Conservation (phyloP, 805 yeast species). For the Yamadazyma tumulicola region DNA sequence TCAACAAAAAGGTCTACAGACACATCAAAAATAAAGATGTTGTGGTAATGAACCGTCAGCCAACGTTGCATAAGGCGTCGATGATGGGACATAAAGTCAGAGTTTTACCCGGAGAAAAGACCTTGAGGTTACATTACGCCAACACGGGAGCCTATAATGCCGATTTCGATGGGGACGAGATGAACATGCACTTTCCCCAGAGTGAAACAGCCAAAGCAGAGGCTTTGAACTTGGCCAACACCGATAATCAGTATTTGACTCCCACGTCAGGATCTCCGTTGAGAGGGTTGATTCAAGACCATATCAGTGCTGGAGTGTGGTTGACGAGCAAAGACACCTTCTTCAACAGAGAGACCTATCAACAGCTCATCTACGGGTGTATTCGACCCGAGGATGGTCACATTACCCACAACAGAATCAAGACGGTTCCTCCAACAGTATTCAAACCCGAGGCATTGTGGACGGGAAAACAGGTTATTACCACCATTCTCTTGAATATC, state of each 20-base stretch:
- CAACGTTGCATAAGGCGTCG: slow-evolving; percentile 97
- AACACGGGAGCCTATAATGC: slow-evolving; percentile 99
- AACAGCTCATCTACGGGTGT: slow-evolving; percentile 90
- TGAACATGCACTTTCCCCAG: slow-evolving; percentile 99
- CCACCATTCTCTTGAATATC: slow-evolving; percentile 86
- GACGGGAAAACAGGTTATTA: slow-evolving; percentile 97
- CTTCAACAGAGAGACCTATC: slow-evolving; percentile 87
- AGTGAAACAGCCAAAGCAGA: slow-evolving; percentile 96
- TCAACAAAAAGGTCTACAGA: slow-evolving; percentile 90
- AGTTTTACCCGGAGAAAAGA: slow-evolving; percentile 96
- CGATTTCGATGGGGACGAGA: slow-evolving; percentile 99
- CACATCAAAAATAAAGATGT: slow-evolving; percentile 94
- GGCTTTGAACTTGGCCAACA: slow-evolving; percentile 90
- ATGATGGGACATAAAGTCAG: slow-evolving; percentile 99
- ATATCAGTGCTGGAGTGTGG: slow-evolving; percentile 99
- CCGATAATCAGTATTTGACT: slow-evolving; percentile 95
- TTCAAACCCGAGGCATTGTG: slow-evolving; percentile 85
- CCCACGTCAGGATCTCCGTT: slow-evolving; percentile 98
- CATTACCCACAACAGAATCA: slow-evolving; percentile 60
- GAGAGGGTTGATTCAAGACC: slow-evolving; percentile 98
- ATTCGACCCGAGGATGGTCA: slow-evolving; percentile 97
- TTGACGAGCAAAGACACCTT: slow-evolving; percentile 88
- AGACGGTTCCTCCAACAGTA: slow-evolving; percentile 87
- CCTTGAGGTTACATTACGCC: slow-evolving; percentile 94
- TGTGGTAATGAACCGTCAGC: slow-evolving; percentile 98